These are phyloP conservation scores for Fusarium sp. DNA, from an alignment of 2,329 filamentous ascomycete species.

Conservation along the genomic window DNA sequence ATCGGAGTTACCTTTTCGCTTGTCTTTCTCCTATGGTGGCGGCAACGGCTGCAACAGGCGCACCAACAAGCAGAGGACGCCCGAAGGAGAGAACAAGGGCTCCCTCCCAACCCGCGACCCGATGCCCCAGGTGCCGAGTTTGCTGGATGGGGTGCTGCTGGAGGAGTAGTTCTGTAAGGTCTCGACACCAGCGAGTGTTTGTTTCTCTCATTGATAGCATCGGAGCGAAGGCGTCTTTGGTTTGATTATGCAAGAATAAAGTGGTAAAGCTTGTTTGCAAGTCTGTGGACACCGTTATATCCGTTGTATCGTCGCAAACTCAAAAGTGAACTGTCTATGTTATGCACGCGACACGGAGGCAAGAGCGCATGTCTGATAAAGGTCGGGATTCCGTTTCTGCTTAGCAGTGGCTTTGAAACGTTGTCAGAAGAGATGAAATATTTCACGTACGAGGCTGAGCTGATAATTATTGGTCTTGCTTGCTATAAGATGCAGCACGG, in stretches of 20 bases:
- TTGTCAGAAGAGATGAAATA: conserved; percentile 19
- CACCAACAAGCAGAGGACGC: conserved; percentile 55
- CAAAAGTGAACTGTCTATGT: neutral
- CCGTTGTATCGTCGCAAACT: neutral
- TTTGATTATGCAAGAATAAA: conserved; percentile 34
- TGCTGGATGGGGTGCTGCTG: conserved; percentile 55
- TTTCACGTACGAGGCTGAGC: conserved; percentile 35
- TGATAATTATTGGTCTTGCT: conserved; percentile 10
- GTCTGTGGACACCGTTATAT: neutral
- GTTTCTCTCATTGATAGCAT: conserved; percentile 43
- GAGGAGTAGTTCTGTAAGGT: conserved; percentile 52
- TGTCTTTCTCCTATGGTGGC: conserved; percentile 83
- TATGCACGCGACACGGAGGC: neutral
- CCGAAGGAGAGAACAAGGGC: conserved; percentile 51
- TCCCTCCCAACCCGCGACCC: conserved; percentile 45
- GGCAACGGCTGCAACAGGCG: conserved; percentile 75
- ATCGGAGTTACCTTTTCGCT: conserved; percentile 80
- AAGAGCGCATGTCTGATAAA: neutral
- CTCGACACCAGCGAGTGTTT: conserved; percentile 27
- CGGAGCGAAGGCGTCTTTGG: conserved; percentile 49
- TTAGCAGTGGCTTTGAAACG: conserved; percentile 20
- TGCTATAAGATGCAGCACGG: conserved; percentile 1
- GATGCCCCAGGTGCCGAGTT: conserved; percentile 49
- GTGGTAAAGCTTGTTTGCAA: neutral
- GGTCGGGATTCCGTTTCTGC: neutral